Conservation (phyloP, 108 stramenopile genomes). For the Craspedostauros australis region DNA sequence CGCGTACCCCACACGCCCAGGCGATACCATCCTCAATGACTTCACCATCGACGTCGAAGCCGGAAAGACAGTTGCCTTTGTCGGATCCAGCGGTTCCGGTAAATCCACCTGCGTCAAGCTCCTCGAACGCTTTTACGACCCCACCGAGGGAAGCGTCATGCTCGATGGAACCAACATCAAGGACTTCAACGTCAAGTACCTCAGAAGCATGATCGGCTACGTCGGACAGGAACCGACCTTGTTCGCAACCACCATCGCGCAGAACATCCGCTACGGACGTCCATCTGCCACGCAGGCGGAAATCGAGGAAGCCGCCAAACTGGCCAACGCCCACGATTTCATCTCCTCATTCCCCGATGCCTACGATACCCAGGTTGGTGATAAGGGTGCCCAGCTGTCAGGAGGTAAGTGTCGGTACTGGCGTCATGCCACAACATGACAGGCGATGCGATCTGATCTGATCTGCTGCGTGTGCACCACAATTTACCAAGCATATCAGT, state of each 20-base stretch:
- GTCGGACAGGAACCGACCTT: slow-evolving; percentile 93
- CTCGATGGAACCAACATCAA: slow-evolving; percentile 86
- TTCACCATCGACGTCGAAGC: slow-evolving; percentile 43
- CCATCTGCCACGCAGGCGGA: slow-evolving; percentile 52
- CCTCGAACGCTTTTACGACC: slow-evolving; percentile 92
- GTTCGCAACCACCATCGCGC: slow-evolving; percentile 81
- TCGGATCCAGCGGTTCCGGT: slow-evolving; percentile 52
- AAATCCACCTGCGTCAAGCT: slow-evolving; percentile 75
- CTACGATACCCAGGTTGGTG: slow-evolving; percentile 85
- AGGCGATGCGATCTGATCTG: too few species aligned
- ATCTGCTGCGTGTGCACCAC: too few species aligned
- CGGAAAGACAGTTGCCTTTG: slow-evolving; percentile 54
- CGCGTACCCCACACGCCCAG: slow-evolving; percentile 10
- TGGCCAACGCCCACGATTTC: slow-evolving; percentile 90
- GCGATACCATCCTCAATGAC: slow-evolving; percentile 35
- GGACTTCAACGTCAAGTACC: slow-evolving; percentile 70
- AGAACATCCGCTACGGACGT: slow-evolving; percentile 88
- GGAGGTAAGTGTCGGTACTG: too few species aligned
- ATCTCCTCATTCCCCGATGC: slow-evolving; percentile 63
- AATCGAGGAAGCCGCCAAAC: slow-evolving; percentile 77
- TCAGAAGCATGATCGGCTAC: slow-evolving; percentile 80
- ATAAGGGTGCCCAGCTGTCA: slow-evolving; percentile 73
- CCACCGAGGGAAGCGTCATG: slow-evolving; percentile 48
- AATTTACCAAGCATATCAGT: too few species aligned
- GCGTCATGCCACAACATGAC: too few species aligned